Conservation (phyloP, 805 yeast genomes). For the Zygotorulaspora florentina region DNA sequence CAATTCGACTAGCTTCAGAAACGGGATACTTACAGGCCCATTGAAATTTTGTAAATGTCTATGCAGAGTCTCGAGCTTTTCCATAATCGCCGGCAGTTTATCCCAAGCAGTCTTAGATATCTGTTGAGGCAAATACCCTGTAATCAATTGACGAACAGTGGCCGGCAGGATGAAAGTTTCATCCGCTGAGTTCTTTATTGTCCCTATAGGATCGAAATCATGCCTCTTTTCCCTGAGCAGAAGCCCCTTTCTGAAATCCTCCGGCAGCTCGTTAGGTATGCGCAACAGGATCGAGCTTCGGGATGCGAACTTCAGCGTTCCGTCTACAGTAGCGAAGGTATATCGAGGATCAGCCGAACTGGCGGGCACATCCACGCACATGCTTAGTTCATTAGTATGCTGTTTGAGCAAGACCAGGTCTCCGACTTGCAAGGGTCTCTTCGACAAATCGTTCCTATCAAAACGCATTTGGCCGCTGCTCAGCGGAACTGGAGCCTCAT, state of each 20-base stretch:
- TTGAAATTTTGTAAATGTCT: conserved; percentile 38
- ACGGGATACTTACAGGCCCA: conserved; percentile 41
- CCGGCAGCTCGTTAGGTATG: conserved; percentile 42
- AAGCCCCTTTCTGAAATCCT: conserved; percentile 11
- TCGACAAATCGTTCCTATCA: conserved; percentile 6
- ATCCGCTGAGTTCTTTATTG: conserved; percentile 23
- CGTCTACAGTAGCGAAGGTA: conserved; percentile 53
- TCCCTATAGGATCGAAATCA: conserved; percentile 33
- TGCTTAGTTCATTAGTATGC: conserved; percentile 45
- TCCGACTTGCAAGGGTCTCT: conserved; percentile 43
- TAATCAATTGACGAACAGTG: conserved; percentile 31
- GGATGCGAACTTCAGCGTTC: conserved; percentile 49
- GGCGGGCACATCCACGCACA: conserved; percentile 52
- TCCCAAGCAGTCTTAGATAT: conserved; percentile 42
- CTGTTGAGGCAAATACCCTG: conserved; percentile 34
- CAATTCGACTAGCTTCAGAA: conserved; percentile 38
- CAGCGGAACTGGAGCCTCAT: background rate
- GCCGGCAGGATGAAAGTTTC: conserved; percentile 34
- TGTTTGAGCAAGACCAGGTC: conserved; percentile 56
- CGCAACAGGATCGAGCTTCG: conserved; percentile 45
- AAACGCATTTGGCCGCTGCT: conserved; percentile 3
- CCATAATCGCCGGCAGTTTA: conserved; percentile 37
- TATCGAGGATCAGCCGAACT: conserved; percentile 49
- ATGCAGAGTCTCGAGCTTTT: conserved; percentile 46
- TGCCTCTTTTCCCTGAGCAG: conserved; percentile 20